These are phyloP conservation scores for Monosporozyma servazzii DNA, from an alignment of 805 yeast genomes.

Conservation along the genomic window DNA sequence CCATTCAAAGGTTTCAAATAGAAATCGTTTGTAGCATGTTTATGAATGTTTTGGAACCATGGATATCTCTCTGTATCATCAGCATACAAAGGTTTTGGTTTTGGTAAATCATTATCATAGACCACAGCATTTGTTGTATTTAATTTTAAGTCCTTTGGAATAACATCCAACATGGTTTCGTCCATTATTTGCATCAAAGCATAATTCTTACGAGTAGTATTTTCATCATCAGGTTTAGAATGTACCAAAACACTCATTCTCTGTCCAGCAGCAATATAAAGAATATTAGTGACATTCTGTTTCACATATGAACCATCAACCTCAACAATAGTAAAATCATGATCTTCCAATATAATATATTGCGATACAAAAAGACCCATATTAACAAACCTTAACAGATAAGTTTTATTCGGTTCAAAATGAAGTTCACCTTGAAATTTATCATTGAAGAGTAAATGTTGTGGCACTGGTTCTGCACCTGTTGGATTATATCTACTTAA, in stretches of 20 bases:
- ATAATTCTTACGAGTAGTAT: constrained; percentile 36
- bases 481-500: constrained; percentile 66
- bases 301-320: constrained; percentile 64
- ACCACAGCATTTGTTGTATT: constrained; percentile 48
- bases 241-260: constrained; percentile 61
- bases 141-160: constrained; percentile 50
- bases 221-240: constrained; percentile 43
- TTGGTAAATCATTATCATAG: constrained; percentile 34
- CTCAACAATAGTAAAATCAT: constrained; percentile 61
- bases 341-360: constrained; percentile 58
- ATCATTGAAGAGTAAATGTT: constrained; percentile 56
- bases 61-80: neutral
- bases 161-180: constrained; percentile 55
- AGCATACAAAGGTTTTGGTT: constrained; percentile 16
- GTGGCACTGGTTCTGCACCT: constrained; percentile 78
- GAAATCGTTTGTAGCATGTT: constrained; percentile 28
- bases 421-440: constrained; percentile 45
- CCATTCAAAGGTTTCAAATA: constrained; percentile 35
- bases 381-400: constrained; percentile 55
- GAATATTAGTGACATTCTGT: constrained; percentile 44
- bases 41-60: constrained; percentile 9
- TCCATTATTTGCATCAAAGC: constrained; percentile 57
- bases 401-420: constrained; percentile 53
- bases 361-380: constrained; percentile 70
- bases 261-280: constrained; percentile 73